A percentile compares a stretch with the other conserved stretches of the same genome.
These are phyloP conservation scores for Neohortaea acidophila DNA, from an alignment of 495 filamentous ascomycete species.

Conservation along the genomic window DNA sequence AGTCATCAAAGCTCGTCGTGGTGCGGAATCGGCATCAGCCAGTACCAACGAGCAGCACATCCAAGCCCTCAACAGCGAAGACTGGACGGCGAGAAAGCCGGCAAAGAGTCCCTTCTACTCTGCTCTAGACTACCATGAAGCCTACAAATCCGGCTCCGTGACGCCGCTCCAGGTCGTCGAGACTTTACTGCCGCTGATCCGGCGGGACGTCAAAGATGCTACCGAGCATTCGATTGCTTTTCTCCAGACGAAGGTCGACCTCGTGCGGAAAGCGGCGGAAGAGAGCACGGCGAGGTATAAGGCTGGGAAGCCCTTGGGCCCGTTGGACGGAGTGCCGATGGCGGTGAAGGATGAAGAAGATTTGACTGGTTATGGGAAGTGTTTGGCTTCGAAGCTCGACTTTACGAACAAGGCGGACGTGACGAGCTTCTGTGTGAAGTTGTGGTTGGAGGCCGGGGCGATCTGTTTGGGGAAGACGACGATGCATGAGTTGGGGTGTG, in stretches of 20 bases:
- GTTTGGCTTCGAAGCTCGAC: conserved; percentile 44
- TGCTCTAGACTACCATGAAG: conserved; percentile 57
- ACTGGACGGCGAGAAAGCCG: conserved; percentile 27
- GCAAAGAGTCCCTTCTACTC: conserved; percentile 36
- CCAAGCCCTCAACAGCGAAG: neutral
- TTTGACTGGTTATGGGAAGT: conserved; percentile 56
- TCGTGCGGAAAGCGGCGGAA: conserved; percentile 49
- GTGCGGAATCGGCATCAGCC: too few relatives aligned
- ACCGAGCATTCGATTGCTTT: conserved; percentile 57
- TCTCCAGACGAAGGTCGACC: conserved; percentile 41
- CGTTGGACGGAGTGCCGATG: conserved; percentile 74
- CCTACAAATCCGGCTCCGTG: conserved; percentile 50
- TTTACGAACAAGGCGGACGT: conserved; percentile 34
- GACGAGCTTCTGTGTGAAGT: conserved; percentile 54
- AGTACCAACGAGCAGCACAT: neutral
- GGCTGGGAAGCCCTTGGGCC: conserved; percentile 42
- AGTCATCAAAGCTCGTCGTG: conserved; percentile 36
- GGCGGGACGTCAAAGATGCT: conserved; percentile 35
- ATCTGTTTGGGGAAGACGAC: conserved; percentile 72
- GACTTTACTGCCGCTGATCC: conserved; percentile 53
- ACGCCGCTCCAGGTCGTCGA: conserved; percentile 60
- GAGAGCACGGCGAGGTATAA: conserved; percentile 57
- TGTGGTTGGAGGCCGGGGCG: conserved; percentile 58
- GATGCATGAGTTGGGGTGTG: conserved; percentile 82
- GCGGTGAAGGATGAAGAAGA: conserved; percentile 78